phyloP scores from a whole-genome alignment of 805 yeast species.

The Starmerella apis region DNA sequence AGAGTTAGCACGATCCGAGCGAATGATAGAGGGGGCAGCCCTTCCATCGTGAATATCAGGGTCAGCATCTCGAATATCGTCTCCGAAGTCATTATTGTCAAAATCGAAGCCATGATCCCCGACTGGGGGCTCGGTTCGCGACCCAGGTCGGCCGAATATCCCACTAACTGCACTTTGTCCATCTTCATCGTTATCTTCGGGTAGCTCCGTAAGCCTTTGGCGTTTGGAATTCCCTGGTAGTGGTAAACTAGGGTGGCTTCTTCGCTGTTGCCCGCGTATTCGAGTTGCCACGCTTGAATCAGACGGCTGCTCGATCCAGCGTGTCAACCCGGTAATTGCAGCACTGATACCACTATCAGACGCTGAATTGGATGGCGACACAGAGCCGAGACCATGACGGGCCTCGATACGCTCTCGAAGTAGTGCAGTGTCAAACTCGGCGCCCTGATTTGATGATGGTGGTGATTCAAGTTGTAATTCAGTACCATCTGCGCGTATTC shows the following conservation, averaged over 20 bases:
- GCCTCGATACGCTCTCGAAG: conserved; percentile 5
- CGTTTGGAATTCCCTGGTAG: neutral
- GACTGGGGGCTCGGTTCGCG: neutral
- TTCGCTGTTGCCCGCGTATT: neutral
- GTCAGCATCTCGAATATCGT: neutral
- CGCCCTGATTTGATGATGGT: neutral
- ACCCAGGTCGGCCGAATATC: neutral
- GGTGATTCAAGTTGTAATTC: neutral
- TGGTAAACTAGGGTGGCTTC: neutral
- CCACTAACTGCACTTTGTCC: neutral
- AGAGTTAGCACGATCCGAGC: neutral
- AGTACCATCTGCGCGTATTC: neutral
- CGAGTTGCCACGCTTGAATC: neutral
- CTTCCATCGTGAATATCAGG: neutral
- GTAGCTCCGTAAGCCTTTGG: neutral
- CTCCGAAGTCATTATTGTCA: neutral
- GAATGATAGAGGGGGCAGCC: neutral
- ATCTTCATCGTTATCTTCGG: neutral
- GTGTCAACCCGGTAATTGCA: neutral
- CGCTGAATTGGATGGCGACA: neutral
- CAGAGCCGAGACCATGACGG: neutral
- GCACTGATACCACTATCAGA: neutral
- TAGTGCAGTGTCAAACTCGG: neutral
- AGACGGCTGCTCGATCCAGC: neutral
- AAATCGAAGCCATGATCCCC: neutral